Evolutionary conservation across 2,329 filamentous ascomycete species (phyloP), one percentile per base, ranked within the genome.

Genomic region (Claviceps capensis): DNA sequence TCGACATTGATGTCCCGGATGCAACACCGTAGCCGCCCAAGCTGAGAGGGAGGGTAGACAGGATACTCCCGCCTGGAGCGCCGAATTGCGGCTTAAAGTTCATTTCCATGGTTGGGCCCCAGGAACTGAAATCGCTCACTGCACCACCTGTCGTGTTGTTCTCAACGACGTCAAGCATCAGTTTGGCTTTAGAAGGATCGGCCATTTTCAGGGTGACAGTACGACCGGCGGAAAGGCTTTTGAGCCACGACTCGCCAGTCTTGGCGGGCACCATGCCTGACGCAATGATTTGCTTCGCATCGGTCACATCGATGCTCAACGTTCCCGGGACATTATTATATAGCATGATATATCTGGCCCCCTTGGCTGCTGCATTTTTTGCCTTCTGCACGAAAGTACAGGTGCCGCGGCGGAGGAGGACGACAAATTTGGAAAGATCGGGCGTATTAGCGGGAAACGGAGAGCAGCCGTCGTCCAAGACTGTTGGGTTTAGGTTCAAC

Each of bases 301-400:
- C 65, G 65, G 66, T 16, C 62, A 41, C 34, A 4, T 8, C 14
- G 11, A 23, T 37, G 9, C 14, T 19, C 17, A 38, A 13, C 7
- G n/a, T 16, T 22, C 19, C 67, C 4, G 58, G 56, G 23, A 53
- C 55, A 55, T 76, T 78, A 69, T 83, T 82, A 64, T 83, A 84
- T 59, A 81, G 68, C 58, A 84, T 65, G 52, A 85, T 64, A 56
- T 82, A 82, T 60, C 75, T 73, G 48, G 78, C 81, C 8, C 81
- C 81, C 45, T 70, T 70, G 5, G 4, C 65, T 22, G 53, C 50
- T 17, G 47, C 49, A 30, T 54, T 49, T 1, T 17, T 22, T 5
- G 40, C 49, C 37, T 52, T 51, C 22, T 30, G 30, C 3, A 9
- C 14, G 8, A 23, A 59, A 1, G 69, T 69, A 61, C 77, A 81